These are phyloP conservation scores for Microascus cirrosus DNA, from an alignment of 2,329 filamentous ascomycete species.

Conservation along the genomic window DNA sequence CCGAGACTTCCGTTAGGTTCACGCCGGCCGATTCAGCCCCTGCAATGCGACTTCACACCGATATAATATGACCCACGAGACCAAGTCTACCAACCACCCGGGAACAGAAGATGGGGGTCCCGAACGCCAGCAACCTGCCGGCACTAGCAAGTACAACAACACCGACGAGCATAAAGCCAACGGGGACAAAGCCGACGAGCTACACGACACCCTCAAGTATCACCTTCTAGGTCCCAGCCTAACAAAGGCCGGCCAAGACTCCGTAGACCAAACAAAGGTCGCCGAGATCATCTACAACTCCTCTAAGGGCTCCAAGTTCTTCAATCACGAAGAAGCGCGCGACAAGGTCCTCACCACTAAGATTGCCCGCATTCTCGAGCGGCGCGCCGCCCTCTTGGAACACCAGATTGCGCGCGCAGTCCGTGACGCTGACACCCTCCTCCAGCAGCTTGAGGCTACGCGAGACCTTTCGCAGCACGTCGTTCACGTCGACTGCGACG, in stretches of 20 bases:
- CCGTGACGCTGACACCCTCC: constrained; percentile 68
- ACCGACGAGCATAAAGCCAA: neutral
- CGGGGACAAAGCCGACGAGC: neutral
- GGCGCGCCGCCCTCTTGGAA: constrained; percentile 64
- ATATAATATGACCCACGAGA: neutral
- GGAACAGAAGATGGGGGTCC: neutral
- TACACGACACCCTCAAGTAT: constrained; percentile 65
- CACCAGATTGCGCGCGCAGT: constrained; percentile 63
- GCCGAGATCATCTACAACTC: constrained; percentile 96
- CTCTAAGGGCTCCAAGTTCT: constrained; percentile 93
- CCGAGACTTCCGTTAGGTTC: neutral
- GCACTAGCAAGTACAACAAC: neutral
- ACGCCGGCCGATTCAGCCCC: neutral
- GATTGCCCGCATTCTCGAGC: constrained; percentile 67
- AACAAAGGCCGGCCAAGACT: constrained; percentile 86
- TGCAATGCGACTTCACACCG: neutral
- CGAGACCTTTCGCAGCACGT: constrained; percentile 77
- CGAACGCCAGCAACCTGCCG: neutral
- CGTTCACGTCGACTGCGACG: constrained; percentile 93
- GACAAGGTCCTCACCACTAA: constrained; percentile 78
- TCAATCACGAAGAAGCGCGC: constrained; percentile 76
- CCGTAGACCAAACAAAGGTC: constrained; percentile 87
- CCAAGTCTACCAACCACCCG: neutral
- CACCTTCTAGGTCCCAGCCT: constrained; percentile 81
- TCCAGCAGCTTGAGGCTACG: constrained; percentile 65